Conservation (phyloP, 176 grass and related monocot genomes). For the Oryza glaberrima region DNA sequence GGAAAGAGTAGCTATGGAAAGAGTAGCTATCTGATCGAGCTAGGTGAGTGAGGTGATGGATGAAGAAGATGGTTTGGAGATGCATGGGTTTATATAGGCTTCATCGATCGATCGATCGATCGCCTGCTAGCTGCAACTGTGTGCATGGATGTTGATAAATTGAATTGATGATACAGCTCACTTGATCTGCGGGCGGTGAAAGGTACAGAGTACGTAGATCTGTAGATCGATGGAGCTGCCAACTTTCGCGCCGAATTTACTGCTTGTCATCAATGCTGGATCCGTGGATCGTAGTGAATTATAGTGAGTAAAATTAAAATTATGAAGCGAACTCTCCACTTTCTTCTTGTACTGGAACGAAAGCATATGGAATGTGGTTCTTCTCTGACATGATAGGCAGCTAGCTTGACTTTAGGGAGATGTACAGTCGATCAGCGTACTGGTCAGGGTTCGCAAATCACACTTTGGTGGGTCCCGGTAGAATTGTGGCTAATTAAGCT, state of each 20-base stretch:
- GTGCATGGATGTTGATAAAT: no score
- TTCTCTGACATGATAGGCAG: not conserved
- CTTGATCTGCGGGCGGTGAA: not conserved
- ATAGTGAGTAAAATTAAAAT: not conserved
- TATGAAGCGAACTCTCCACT: not conserved
- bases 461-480: not conserved
- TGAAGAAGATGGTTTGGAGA: not conserved
- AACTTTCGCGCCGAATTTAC: not conserved
- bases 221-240: not conserved
- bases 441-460: not conserved
- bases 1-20: no score
- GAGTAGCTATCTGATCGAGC: no score
- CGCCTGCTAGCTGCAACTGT: no score
- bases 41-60: conserved; percentile 5
- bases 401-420: not conserved
- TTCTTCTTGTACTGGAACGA: not conserved
- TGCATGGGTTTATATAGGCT: not conserved
- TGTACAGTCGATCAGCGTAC: no score
- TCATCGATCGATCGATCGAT: no score
- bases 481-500: not conserved
- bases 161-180: no score
- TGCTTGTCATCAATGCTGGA: not conserved
- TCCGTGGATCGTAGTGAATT: no score
- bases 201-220: not conserved
- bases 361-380: not conserved